Evolutionary conservation across 495 filamentous ascomycete species (phyloP), one percentile per base, ranked within the genome.

Genomic region (Xylaria venustula): DNA sequence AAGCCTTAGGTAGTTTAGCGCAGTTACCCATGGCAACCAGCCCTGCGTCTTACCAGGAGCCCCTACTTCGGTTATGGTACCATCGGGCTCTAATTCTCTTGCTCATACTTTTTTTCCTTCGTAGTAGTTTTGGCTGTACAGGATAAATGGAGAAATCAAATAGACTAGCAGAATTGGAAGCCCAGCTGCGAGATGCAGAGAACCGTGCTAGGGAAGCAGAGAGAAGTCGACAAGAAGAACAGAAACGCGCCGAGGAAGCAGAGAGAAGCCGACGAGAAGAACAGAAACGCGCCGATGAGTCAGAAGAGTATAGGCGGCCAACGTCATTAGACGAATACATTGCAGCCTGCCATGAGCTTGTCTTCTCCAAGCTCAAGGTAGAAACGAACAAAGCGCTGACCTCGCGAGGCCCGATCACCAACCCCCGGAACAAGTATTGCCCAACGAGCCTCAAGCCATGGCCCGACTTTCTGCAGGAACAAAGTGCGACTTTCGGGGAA

Each of bases 311-410:
- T 12, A 63, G 25, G 19, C 70, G 49, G 42, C 67, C 4, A 22
- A 77, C 75, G 36, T 71, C 74, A 53, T 74, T 75, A 56, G 55
- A 25, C 60, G 77, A 76, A 56, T 68, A 76, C 61, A 62, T 79
- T 40, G 61, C 48, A 46, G 42, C 63, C 41, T 75, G 71, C 57
- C 71, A 78, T 42, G 56, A 68, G 52, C 60, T 75, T 22, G 60
- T 78, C 40, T 79, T 62, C 53, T 69, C 63, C 52, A 61, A 69
- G 52, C 41, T 77, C 62, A 68, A 58, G 61, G 60, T 77, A 67
- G 23, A 79, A 71, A 12, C 42, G 20, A 5, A 22, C 42, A 12
- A 12, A 17, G 42, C 3, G 22, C 19, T 6, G 20, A 45, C 2
- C 3, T 20, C 42, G 11, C 19, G n/a, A 2, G 42, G 42, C 5